phyloP scores from a whole-genome alignment of 495 filamentous ascomycete genomes.

The Talaromyces ruber region DNA sequence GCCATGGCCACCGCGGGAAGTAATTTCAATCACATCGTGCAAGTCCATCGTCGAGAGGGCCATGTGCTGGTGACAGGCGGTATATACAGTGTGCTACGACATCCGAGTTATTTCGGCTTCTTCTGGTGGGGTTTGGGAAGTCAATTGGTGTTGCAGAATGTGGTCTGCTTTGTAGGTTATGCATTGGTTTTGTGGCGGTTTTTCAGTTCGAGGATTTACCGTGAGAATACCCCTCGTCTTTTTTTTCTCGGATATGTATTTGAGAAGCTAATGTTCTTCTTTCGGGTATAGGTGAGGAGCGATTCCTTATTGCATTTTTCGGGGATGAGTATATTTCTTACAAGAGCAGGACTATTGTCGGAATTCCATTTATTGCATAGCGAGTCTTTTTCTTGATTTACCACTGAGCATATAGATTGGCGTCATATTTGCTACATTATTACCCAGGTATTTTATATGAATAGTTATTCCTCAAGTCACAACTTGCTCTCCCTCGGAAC shows the following conservation, averaged over 20 bases:
- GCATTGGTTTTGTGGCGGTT: slow-evolving; percentile 72
- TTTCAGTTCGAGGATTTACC: slow-evolving; percentile 60
- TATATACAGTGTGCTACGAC: slow-evolving; percentile 54
- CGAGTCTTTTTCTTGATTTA: not conserved
- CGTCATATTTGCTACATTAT: not conserved
- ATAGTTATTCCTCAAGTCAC: slow-evolving; percentile 11
- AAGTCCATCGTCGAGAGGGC: slow-evolving; percentile 50
- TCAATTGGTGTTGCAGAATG: slow-evolving; percentile 83
- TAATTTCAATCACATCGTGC: slow-evolving; percentile 88
- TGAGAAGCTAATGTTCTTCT: slow-evolving; percentile 1
- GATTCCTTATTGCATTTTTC: slow-evolving; percentile 71
- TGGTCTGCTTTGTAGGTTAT: slow-evolving; percentile 67
- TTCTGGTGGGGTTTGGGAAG: slow-evolving; percentile 98
- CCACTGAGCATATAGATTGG: not conserved
- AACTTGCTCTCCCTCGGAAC: slow-evolving; percentile 36
- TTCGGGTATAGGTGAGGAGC: slow-evolving; percentile 68
- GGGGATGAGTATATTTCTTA: slow-evolving; percentile 74
- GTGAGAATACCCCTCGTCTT: slow-evolving; percentile 36
- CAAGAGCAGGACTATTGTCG: slow-evolving; percentile 52
- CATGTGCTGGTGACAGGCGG: slow-evolving; percentile 78
- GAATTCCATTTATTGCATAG: slow-evolving; percentile 62
- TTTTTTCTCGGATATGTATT: not conserved
- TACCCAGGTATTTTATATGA: not conserved
- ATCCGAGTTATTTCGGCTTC: slow-evolving; percentile 94
- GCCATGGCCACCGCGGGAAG: slow-evolving; percentile 86